Evolutionary conservation across 495 filamentous ascomycete species (phyloP).

Genomic region (Geoglossum glabrum): DNA sequence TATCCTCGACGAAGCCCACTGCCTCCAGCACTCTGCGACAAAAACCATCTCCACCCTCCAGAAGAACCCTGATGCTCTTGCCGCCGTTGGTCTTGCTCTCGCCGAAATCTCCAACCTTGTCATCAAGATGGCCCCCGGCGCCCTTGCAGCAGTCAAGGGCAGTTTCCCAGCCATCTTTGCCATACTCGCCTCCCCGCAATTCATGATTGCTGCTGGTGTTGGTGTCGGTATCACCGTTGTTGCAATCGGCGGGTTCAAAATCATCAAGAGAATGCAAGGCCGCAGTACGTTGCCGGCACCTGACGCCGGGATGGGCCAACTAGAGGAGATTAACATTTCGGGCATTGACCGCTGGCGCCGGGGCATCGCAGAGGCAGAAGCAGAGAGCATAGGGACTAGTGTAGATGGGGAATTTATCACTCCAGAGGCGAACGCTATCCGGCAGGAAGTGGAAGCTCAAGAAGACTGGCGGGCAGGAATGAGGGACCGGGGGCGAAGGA

Average conservation of each 20-base stretch:
- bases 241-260: conserved; percentile 90
- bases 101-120: conserved; percentile 67
- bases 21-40: conserved; percentile 64
- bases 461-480: conserved; percentile 10
- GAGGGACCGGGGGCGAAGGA: not conserved
- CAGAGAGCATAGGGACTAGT: conserved; percentile 36
- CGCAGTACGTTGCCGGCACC: conserved; percentile 20
- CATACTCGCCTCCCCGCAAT: conserved; percentile 74
- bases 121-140: conserved; percentile 68
- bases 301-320: conserved; percentile 16
- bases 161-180: conserved; percentile 70
- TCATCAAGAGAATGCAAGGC: conserved; percentile 62
- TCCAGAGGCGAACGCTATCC: conserved; percentile 43
- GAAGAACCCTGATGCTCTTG: conserved; percentile 79
- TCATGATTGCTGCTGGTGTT: conserved; percentile 77
- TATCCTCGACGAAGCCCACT: conserved; percentile 68
- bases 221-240: conserved; percentile 79
- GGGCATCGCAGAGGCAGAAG: conserved; percentile 56
- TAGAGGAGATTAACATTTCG: conserved; percentile 29
- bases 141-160: conserved; percentile 50
- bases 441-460: conserved; percentile 19
- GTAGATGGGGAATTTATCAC: conserved; percentile 81
- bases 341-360: conserved; percentile 66
- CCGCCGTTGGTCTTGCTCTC: conserved; percentile 79
- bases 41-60: conserved; percentile 74